A percentile compares a stretch with the other conserved stretches of the same genome.
phyloP scores from a whole-genome alignment of 805 yeast species.

The Teunomyces panamensis region DNA sequence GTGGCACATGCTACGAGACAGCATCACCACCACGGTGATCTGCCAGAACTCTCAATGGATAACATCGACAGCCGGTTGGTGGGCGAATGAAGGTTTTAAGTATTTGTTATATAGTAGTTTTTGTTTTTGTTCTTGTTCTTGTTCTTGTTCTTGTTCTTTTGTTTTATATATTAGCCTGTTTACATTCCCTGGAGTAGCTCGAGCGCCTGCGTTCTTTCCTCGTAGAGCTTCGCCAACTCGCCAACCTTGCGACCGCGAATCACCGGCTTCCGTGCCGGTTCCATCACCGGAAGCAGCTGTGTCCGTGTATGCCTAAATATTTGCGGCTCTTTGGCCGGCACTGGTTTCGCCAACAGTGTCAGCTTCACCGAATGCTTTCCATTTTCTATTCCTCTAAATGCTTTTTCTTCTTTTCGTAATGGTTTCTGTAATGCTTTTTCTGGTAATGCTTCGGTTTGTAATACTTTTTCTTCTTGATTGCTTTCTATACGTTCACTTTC shows the following conservation, averaged over 20 bases:
- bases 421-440: neutral
- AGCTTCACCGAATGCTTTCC: no score
- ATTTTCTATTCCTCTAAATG: neutral
- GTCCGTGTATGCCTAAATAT: constrained; percentile 8
- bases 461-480: no score
- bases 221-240: constrained; percentile 60
- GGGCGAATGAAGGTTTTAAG: constrained; percentile 28
- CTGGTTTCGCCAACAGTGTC: no score
- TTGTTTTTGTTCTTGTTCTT: neutral
- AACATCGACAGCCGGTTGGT: constrained; percentile 45
- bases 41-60: constrained; percentile 38
- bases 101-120: neutral
- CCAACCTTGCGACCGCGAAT: constrained; percentile 58
- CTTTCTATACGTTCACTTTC: no score
- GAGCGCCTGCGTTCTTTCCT: constrained; percentile 50
- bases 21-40: constrained; percentile 21
- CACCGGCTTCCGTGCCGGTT: constrained; percentile 34
- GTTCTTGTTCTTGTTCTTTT: neutral
- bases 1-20: constrained; percentile 32
- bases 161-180: constrained; percentile 16
- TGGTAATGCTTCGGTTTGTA: no score
- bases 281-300: constrained; percentile 6
- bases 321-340: no score
- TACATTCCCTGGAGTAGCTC: constrained; percentile 30
- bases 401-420: neutral